Conservation (phyloP, 2,329 filamentous ascomycete species). For the Hortaea sp. region DNA sequence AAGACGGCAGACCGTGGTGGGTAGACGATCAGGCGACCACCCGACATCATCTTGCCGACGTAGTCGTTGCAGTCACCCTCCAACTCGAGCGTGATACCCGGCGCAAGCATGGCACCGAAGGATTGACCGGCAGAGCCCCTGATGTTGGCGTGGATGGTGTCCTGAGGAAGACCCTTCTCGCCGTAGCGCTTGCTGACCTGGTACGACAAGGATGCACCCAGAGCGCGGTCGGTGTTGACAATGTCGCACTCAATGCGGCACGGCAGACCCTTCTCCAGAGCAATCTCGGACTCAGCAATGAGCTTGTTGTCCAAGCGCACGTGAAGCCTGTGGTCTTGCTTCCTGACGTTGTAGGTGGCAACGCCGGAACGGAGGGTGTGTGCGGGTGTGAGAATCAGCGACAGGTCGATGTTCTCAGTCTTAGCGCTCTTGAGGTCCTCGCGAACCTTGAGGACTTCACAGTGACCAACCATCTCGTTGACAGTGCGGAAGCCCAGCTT, state of each 20-base stretch:
- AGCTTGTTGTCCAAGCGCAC: constrained; percentile 93
- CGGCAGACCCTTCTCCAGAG: constrained; percentile 85
- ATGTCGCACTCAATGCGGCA: constrained; percentile 92
- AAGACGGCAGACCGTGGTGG: constrained; percentile 82
- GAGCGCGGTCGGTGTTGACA: constrained; percentile 88
- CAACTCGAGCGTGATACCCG: constrained; percentile 86
- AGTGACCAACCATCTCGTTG: constrained; percentile 95
- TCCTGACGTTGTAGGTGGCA: constrained; percentile 93
- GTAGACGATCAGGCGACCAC: constrained; percentile 86
- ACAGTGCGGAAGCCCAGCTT: constrained; percentile 88
- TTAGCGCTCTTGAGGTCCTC: constrained; percentile 82
- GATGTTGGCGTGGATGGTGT: constrained; percentile 93
- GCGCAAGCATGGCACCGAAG: constrained; percentile 87
- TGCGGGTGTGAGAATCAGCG: constrained; percentile 86
- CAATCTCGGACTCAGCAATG: constrained; percentile 88
- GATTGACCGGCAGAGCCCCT: constrained; percentile 95
- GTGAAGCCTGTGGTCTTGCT: constrained; percentile 92
- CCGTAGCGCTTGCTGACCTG: constrained; percentile 90
- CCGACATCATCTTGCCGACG: constrained; percentile 89
- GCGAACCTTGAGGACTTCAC: constrained; percentile 73
- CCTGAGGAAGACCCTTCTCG: constrained; percentile 76
- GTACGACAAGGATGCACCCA: constrained; percentile 90
- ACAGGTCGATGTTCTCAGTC: constrained; percentile 87
- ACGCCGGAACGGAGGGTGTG: constrained; percentile 90
- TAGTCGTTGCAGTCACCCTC: constrained; percentile 97